Percentiles rank a stretch among this genome's conserved stretches.
These are phyloP conservation scores for Chamaecyparis obtusa DNA, from an alignment of 75 land plant genomes.

Conservation along the genomic window DNA sequence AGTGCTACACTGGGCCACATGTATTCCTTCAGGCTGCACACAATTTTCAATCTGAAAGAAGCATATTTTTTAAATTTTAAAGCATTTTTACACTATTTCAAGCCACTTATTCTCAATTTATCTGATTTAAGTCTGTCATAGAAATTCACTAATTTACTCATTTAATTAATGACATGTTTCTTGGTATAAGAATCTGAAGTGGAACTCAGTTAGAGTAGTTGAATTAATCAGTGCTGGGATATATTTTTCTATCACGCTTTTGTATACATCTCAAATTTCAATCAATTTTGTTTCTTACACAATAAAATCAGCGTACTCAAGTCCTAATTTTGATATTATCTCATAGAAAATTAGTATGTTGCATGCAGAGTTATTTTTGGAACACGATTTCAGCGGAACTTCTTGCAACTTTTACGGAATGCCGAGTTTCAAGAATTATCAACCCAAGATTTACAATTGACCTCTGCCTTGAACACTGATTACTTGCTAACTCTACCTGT, in stretches of 20 bases:
- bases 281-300: neutral
- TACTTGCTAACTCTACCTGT: slow-evolving; percentile 93
- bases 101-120: neutral
- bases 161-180: slow-evolving; percentile 1
- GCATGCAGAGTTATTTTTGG: slow-evolving; percentile 40
- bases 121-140: neutral
- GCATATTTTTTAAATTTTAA: neutral
- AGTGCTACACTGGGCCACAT: neutral
- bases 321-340: neutral
- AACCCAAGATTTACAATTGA: slow-evolving; percentile 69
- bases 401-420: slow-evolving; percentile 69
- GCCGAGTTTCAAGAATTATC: slow-evolving; percentile 95
- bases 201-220: neutral
- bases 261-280: neutral
- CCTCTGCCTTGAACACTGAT: slow-evolving; percentile 79
- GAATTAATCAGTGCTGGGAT: neutral
- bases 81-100: neutral
- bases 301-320: neutral
- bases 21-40: neutral
- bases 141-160: neutral
- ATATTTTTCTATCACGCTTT: neutral
- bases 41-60: neutral
- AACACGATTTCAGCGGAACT: slow-evolving; percentile 75
- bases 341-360: slow-evolving; percentile 9
- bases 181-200: neutral